Evolutionary conservation across 2,329 filamentous ascomycete species (phyloP), one percentile per base, ranked within the genome.

Genomic region (Fusarium graminum): DNA sequence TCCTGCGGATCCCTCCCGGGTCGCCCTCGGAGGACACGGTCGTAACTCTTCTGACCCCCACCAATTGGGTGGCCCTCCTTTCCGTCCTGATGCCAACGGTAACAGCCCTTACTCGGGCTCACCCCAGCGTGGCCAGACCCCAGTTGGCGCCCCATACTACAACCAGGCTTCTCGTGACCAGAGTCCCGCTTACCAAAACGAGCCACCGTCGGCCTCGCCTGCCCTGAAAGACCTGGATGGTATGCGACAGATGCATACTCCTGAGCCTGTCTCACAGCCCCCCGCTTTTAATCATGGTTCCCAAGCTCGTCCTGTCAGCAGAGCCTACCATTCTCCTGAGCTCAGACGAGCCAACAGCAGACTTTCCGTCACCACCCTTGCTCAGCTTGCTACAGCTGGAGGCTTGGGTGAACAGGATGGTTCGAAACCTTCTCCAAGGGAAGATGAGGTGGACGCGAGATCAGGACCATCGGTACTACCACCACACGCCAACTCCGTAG

Each of bases 331-430:
- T 58, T 90, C 92, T 29, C 87, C 91, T 14, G 92, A 95, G 74
- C 83, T 94, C 71, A 90, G 92, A 64, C 89, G 89, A 66, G 92
- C 92, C 50, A 95, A 93, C 70, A 93, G 90, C 69, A 90, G 93
- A 22, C 89, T 98, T 76, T 97, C 95, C 26, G 86, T 85, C 69
- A 89, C 88, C 2, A 98, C 94, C 1, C 82, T 97, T 43, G 85
- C 89, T 42, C 93, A 97, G 74, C 83, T 98, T 75, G 88, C 88
- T 30, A 90, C 90, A 68, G 91, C 90, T 43, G 87, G 86, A 52
- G 86, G 85, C 22, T 77, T 87, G 46, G 74, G 80, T 44, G 74
- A 85, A 52, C 74, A 81, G 42, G 75, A 74, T 10, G 74, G 78
- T 39, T 74, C 73, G 49, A 71, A 72, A 55, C 52, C 50, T 57